A percentile compares a stretch with the other conserved stretches of the same genome.
phyloP scores from a whole-genome alignment of 768 basidiomycete species.

The Punctularia strigosozonata region DNA sequence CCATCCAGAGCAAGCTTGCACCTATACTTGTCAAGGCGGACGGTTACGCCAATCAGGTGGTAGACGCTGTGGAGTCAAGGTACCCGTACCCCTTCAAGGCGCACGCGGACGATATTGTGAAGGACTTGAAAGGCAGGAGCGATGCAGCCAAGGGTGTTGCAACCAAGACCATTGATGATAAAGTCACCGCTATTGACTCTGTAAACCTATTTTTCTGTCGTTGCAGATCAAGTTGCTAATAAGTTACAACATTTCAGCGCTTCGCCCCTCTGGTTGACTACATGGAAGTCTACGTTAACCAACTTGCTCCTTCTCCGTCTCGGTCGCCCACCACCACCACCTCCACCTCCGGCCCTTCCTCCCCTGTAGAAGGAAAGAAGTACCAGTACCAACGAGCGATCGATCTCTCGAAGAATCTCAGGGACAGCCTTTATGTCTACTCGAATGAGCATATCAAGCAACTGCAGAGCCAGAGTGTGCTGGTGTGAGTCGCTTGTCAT shows the following conservation, averaged over 20 bases:
- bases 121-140: constrained; percentile 43
- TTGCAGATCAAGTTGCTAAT: constrained; percentile 8
- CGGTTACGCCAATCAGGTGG: constrained; percentile 58
- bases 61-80: constrained; percentile 60
- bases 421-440: constrained; percentile 49
- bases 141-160: constrained; percentile 45
- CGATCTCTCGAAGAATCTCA: constrained; percentile 50
- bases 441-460: constrained; percentile 65
- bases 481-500: constrained; percentile 40
- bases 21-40: constrained; percentile 57
- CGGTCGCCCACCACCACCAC: constrained; percentile 29
- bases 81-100: constrained; percentile 71
- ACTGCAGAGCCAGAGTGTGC: constrained; percentile 48
- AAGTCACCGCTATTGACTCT: constrained; percentile 62
- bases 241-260: constrained; percentile 26
- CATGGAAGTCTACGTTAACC: constrained; percentile 43
- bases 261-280: constrained; percentile 70
- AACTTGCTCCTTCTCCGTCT: constrained; percentile 13
- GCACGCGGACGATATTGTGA: constrained; percentile 59
- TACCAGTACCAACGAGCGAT: constrained; percentile 73
- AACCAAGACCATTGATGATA: constrained; percentile 55
- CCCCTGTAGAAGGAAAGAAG: constrained; percentile 34
- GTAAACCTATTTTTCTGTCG: constrained; percentile 23
- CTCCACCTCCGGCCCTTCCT: constrained; percentile 33
- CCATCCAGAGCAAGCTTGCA: constrained; percentile 51